Conservation (phyloP, 2,329 filamentous ascomycete species). For the Escovopsis weberi region DNA sequence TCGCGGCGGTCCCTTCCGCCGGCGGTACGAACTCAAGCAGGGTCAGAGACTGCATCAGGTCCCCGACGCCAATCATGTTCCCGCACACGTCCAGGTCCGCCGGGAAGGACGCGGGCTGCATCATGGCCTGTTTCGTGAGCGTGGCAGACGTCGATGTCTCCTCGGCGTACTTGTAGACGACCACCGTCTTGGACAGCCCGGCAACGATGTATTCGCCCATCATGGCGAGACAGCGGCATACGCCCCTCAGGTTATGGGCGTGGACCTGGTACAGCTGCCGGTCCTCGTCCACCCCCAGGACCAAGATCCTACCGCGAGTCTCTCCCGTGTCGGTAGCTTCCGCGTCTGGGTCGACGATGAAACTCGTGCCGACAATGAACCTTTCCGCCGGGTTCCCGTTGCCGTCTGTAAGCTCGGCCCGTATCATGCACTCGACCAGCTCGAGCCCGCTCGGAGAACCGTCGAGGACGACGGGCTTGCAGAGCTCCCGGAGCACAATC, state of each 20-base stretch:
- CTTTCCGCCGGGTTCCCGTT: slow-evolving; percentile 49
- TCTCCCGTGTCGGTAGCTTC: slow-evolving; percentile 26
- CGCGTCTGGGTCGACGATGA: slow-evolving; percentile 44
- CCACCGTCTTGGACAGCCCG: slow-evolving; percentile 76
- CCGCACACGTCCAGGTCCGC: slow-evolving; percentile 64
- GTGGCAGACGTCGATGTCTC: slow-evolving; percentile 39
- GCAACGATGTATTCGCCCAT: slow-evolving; percentile 68
- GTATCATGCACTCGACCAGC: slow-evolving; percentile 71
- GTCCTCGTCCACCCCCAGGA: slow-evolving; percentile 69
- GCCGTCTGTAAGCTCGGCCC: slow-evolving; percentile 52
- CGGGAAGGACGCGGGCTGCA: slow-evolving; percentile 70
- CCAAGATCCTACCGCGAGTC: slow-evolving; percentile 57
- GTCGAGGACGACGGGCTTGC: slow-evolving; percentile 48
- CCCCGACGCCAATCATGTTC: slow-evolving; percentile 67
- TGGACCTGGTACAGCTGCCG: slow-evolving; percentile 59
- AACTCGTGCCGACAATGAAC: slow-evolving; percentile 85
- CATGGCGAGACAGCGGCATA: slow-evolving; percentile 65
- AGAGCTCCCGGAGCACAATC: slow-evolving; percentile 67
- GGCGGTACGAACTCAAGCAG: slow-evolving; percentile 57
- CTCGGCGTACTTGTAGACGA: slow-evolving; percentile 41
- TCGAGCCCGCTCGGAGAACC: slow-evolving; percentile 36
- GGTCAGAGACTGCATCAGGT: slow-evolving; percentile 86
- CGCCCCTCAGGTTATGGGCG: slow-evolving; percentile 57
- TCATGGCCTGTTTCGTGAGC: slow-evolving; percentile 59
- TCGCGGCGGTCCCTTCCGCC: slow-evolving; percentile 36